Conservation (phyloP, 495 filamentous ascomycete species). For the Penicillium coffeae region DNA sequence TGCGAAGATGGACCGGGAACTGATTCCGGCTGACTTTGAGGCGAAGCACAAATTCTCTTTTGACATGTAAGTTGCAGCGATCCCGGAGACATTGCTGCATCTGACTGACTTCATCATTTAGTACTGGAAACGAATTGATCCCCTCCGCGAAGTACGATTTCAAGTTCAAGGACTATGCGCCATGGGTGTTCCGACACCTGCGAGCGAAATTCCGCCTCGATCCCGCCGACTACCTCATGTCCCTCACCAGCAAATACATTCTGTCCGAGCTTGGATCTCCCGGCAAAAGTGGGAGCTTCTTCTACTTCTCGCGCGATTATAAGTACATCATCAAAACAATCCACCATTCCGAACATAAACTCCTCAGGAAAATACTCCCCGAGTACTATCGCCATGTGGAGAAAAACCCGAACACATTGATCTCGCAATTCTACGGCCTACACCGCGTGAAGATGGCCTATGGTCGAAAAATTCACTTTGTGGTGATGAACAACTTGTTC, state of each 20-base stretch:
- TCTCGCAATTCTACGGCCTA: conserved; percentile 97
- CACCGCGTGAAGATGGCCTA: conserved; percentile 99
- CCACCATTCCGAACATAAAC: conserved; percentile 93
- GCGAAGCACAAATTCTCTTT: conserved; percentile 97
- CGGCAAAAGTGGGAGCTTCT: conserved; percentile 98
- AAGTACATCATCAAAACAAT: conserved; percentile 99
- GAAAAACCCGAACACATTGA: conserved; percentile 88
- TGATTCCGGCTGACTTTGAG: conserved; percentile 87
- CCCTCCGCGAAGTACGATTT: conserved; percentile 99
- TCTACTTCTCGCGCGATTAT: conserved; percentile 99
- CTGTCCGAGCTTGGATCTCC: conserved; percentile 95
- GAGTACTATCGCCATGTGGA: conserved; percentile 94
- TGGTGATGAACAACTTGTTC: conserved; percentile 99
- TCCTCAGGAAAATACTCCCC: conserved; percentile 84
- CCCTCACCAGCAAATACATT: conserved; percentile 97
- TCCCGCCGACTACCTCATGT: conserved; percentile 97
- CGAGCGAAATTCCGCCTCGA: conserved; percentile 86
- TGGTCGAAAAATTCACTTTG: conserved; percentile 97
- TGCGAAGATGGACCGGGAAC: conserved; percentile 85
- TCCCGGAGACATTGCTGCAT: conserved; percentile 1
- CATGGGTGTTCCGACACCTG: conserved; percentile 96
- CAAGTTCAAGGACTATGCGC: conserved; percentile 99
- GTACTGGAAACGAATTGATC: conserved; percentile 93
- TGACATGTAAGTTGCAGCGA: conserved; percentile 76
- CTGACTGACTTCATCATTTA: conserved; percentile 27